Evolutionary conservation across 192 early-diverging fungal genomes (phyloP).

Genomic region (Phycomyces nitens): DNA sequence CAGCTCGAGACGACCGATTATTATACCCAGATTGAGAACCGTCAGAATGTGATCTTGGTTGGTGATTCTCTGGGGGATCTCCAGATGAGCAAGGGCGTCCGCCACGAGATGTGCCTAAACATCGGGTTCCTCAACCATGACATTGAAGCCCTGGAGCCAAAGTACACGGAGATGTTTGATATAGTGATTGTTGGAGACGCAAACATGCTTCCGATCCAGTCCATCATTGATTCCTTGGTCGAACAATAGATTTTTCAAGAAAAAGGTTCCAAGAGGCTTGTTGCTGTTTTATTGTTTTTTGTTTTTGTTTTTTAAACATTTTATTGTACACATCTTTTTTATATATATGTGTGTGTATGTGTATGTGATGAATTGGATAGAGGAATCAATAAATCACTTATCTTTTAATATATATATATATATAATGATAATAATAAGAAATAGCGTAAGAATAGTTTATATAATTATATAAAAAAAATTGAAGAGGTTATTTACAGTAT

Average conservation of each 20-base stretch:
- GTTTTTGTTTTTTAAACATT: too few relatives aligned
- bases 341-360: too few relatives aligned
- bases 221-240: conserved; percentile 14
- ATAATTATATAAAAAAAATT: neutral
- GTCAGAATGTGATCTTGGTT: conserved; percentile 62
- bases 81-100: conserved; percentile 60
- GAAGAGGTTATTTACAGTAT: conserved; percentile 54
- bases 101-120: conserved; percentile 53
- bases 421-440: too few relatives aligned
- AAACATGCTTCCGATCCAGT: conserved; percentile 24
- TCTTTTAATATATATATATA: neutral
- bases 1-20: conserved; percentile 45
- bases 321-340: too few relatives aligned
- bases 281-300: conserved; percentile 4
- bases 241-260: neutral
- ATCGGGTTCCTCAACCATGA: conserved; percentile 74
- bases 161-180: conserved; percentile 60
- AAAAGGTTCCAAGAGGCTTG: too few relatives aligned
- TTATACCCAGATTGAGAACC: conserved; percentile 36
- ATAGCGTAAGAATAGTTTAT: neutral
- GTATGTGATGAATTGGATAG: too few relatives aligned
- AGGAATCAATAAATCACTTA: too few relatives aligned
- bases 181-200: conserved; percentile 61
- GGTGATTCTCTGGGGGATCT: conserved; percentile 73
- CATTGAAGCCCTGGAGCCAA: conserved; percentile 42